Base-by-base conservation (phyloP, 2,329 filamentous ascomycete species). In the Aureobasidium melanogenum region DNA sequence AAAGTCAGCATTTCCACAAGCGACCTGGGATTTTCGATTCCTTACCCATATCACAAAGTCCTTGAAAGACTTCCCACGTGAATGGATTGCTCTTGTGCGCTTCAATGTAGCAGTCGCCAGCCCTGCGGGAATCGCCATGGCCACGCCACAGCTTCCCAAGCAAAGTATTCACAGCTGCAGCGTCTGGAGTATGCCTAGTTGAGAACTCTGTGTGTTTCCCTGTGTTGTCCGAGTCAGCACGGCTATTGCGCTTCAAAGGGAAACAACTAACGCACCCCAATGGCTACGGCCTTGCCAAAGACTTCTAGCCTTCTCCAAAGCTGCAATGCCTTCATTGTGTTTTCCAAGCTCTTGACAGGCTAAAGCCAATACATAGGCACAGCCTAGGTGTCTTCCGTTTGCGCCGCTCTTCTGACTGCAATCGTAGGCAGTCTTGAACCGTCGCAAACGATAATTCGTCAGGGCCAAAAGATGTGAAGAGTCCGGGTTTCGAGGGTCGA, bases 61-160 rank as follows among this genome's bases (percentile, higher is more conserved):
- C 88, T 24, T 87, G 86, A 69, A 97, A 97, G 0, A 93, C 92
- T 78, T 99, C 94, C 94, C 94, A 99, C 84, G 96, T 94, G 74
- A 97, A 93, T 1, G 94, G 92, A 69, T 97, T 99, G 60, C 86
- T 74, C 75, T 92, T 95, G 68, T 99, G 77, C 6, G 92, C 85
- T 63, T 95, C 91, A 66, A 96, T 91, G 71, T 94, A 97, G 72
- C 85, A 91, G 66, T 88, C 84, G 17, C 93, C 85, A 8, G 94
- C 92, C 73, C 89, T 91, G 69, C 88, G 88, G 68, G 89, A 82
- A 67, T 96, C 84, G 64, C 82, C 88, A 68, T 94, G 87, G 2
- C 84, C 89, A 52, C 88, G 85, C 77, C 91, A 93, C 30, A 99
- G 79, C 75, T 95, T 96, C 28, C 91, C 94, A 32, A 96, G 80